These are phyloP conservation scores for Diplodia mutila DNA, from an alignment of 2,329 filamentous ascomycete genomes.

Conservation along the genomic window DNA sequence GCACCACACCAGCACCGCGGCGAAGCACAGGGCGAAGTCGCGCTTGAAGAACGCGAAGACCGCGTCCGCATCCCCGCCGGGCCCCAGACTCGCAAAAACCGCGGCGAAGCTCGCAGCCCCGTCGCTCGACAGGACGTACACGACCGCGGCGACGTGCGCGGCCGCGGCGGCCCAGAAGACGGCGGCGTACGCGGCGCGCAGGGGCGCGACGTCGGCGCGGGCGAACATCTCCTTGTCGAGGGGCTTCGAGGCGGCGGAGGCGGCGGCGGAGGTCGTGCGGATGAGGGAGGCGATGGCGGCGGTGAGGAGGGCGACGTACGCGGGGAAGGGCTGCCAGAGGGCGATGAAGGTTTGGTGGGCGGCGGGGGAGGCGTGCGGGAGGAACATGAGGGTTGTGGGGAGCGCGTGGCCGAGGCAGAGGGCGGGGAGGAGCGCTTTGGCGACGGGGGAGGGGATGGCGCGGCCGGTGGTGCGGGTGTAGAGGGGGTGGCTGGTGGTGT, in stretches of 20 bases:
- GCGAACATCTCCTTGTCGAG: conserved; percentile 6
- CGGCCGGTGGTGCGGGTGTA: conserved; percentile 29
- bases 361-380: conserved; percentile 29
- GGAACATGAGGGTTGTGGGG: conserved; percentile 34
- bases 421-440: conserved; percentile 32
- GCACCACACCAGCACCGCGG: conserved; percentile 16
- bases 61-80: not conserved
- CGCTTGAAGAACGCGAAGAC: conserved; percentile 18
- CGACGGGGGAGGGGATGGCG: conserved; percentile 29
- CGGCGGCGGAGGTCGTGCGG: not conserved
- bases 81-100: too few relatives aligned
- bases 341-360: conserved; percentile 31
- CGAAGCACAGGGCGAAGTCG: conserved; percentile 8
- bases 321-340: conserved; percentile 30
- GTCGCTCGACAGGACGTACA: not conserved
- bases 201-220: not conserved
- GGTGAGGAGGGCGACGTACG: not conserved
- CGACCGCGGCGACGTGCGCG: not conserved
- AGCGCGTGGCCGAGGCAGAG: conserved; percentile 34
- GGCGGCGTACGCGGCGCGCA: not conserved
- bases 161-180: not conserved
- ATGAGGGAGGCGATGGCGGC: not conserved
- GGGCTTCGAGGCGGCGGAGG: not conserved
- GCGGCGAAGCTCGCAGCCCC: too few relatives aligned
- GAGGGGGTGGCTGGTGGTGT: conserved; percentile 20